Evolutionary conservation across 352 stramenopile species (phyloP), one percentile per base, ranked within the genome.

Genomic region (Globisporangium emineosum): DNA sequence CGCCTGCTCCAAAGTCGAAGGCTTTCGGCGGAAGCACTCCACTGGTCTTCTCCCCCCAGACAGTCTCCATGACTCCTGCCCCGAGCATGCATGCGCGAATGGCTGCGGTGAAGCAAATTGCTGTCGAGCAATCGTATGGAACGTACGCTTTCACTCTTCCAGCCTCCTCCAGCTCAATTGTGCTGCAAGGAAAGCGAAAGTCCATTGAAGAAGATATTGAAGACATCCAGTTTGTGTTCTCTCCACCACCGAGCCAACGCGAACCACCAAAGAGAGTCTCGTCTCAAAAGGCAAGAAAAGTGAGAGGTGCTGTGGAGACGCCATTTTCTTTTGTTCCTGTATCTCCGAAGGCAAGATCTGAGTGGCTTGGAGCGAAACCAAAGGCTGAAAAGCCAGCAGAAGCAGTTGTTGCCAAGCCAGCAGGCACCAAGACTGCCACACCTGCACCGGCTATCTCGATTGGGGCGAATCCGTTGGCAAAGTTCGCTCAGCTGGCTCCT

Each of bases 281-380:
- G 1, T 50, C 57, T 37, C 35, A 42, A 23, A 73, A 79, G 32
- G 8, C 66, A 23, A 56, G 60, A 3, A 62, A 72, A 27, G 72
- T 73, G 59, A 67, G 64, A 9, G 57, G 53, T 7, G 70, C 52
- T 0, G 77, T 76, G 19, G 66, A 62, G 58, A 50, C 76, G 35
- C 78, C 81, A 4, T 90, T 92, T 60, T 73, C 79, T 25, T 89
- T 92, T 42, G 76, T 92, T 62, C 75, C 85, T 32, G 69, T 76
- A 8, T 91, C 81, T 2, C 83, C 86, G 8, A 87, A 89, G 64
- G 58, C 72, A 12, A 82, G 73, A 23, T 49, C 69, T 1, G 79
- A 88, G 49, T 86, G 71, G 57, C 37, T 77, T 29, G 68, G 70
- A 5, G 67, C 67, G 0, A 70, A 60, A 49, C 33, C 47, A 3